A percentile compares a stretch with the other conserved stretches of the same genome.
These are phyloP conservation scores for Colletotrichum sp. DNA, from an alignment of 2,329 filamentous ascomycete species.

Conservation along the genomic window DNA sequence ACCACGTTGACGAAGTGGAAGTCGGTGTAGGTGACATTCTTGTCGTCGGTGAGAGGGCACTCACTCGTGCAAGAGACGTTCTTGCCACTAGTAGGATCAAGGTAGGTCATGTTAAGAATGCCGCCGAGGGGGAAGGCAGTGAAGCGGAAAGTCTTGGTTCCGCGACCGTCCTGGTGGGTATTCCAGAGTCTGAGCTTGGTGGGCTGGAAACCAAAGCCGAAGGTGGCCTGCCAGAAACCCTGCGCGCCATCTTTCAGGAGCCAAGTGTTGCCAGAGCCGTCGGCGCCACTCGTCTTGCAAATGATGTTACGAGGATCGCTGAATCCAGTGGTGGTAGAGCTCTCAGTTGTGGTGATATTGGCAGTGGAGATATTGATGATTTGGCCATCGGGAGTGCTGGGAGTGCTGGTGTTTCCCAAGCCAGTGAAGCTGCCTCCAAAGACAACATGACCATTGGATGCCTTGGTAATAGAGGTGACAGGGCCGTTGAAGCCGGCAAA, in stretches of 20 bases:
- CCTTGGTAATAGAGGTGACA: conserved; percentile 83
- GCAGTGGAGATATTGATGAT: conserved; percentile 85
- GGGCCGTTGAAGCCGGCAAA: conserved; percentile 96
- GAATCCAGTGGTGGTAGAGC: conserved; percentile 67
- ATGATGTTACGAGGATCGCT: conserved; percentile 80
- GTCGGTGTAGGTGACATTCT: conserved; percentile 75
- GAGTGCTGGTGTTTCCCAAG: conserved; percentile 78
- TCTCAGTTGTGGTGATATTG: conserved; percentile 70
- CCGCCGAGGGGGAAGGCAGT: conserved; percentile 85
- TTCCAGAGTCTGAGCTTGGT: conserved; percentile 90
- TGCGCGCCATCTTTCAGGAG: conserved; percentile 75
- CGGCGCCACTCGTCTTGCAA: conserved; percentile 73
- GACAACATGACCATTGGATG: conserved; percentile 81
- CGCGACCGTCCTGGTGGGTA: conserved; percentile 80
- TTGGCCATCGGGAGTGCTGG: conserved; percentile 73
- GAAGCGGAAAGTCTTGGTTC: conserved; percentile 87
- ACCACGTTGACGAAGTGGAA: conserved; percentile 89
- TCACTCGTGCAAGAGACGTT: conserved; percentile 77
- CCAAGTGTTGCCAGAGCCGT: conserved; percentile 81
- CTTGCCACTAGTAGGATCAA: conserved; percentile 72
- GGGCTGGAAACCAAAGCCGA: conserved; percentile 84
- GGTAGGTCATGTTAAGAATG: conserved; percentile 95
- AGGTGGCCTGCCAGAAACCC: conserved; percentile 84
- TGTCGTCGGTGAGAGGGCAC: conserved; percentile 82
- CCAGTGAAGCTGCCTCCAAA: conserved; percentile 93